Base-by-base conservation (phyloP, 768 basidiomycete species). In the Tylopilus cervinicoccineus region DNA sequence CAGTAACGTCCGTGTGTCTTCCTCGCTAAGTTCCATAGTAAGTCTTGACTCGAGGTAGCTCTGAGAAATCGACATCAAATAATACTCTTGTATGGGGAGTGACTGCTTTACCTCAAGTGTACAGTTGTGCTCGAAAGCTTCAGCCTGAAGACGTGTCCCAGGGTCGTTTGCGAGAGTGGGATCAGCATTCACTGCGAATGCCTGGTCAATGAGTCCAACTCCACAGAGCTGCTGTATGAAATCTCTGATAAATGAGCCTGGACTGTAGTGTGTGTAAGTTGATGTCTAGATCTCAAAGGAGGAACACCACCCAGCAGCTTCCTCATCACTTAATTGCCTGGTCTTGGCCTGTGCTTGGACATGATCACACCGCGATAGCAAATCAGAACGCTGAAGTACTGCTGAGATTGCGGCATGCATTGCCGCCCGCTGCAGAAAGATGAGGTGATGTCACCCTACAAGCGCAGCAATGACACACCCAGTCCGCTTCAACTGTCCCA, bases 91-190 rank as follows among this genome's bases (percentile, higher is more conserved):
- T 10, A 20, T 8, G 14, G 2, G 43, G 2, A 17, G 27, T 4
- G 22, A 16, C 7, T 14, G 4, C 50, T 70, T 61, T 48, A 85
- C 88, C 60, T 78, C 76, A 6, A 87, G 64, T 27, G 84, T 80
- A 20, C 70, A 55, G n/a, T 78, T 76, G 47, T 70, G 69, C 51
- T 87, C 86, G 40, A 78, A 75, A 6, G 82, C 78, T 58, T 89
- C 87, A 1, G 72, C 56, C 37, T 74, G 70, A 50, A 86, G 66
- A 38, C 78, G 76, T 9, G 77, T 65, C 5, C 69, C 61, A 58
- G 57, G 68, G 53, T 83, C 78, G 47, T 74, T 76, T 0, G 72
- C 65, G 14, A 80, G 70, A 47, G 68, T 67, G 2, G 79, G 76
- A 56, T 84, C 80, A 20, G 81, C 58, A 37, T 76, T 75, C 19